These are phyloP conservation scores for Camellia japonica DNA, from an alignment of 148 eudicot species.

Conservation along the genomic window DNA sequence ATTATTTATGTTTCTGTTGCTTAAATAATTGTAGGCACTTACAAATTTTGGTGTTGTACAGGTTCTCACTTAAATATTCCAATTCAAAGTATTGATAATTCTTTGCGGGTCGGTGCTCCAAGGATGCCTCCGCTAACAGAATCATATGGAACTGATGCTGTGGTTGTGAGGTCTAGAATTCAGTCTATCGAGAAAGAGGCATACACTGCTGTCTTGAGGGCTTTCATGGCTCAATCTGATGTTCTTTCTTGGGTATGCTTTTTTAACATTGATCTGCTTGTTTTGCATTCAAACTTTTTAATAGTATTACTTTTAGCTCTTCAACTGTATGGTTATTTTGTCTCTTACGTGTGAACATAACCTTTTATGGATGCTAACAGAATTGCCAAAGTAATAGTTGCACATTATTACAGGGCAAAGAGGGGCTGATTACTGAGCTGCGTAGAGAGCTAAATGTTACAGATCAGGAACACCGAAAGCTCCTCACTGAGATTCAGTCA, in stretches of 20 bases:
- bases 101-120: neutral
- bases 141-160: neutral
- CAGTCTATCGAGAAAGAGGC: slow-evolving; percentile 3
- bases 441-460: slow-evolving; percentile 24
- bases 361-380: neutral
- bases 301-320: no score
- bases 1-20: neutral
- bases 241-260: slow-evolving; percentile 13
- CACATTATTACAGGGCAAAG: slow-evolving; percentile 13
- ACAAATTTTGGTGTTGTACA: neutral
- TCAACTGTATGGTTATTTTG: neutral
- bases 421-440: slow-evolving; percentile 21
- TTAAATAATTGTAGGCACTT: neutral
- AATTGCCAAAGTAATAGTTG: neutral
- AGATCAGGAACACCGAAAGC: slow-evolving; percentile 15
- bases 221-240: slow-evolving; percentile 10
- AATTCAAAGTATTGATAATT: neutral
- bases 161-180: neutral
- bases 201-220: neutral
- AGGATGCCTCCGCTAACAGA: neutral
- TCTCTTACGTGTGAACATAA: neutral
- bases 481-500: slow-evolving; percentile 12
- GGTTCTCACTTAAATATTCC: neutral
- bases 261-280: neutral
- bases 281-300: neutral